A percentile compares a stretch with the other conserved stretches of the same genome.
Conservation (phyloP, 176 grass and related monocot genomes). For the Bromus sterilis region DNA sequence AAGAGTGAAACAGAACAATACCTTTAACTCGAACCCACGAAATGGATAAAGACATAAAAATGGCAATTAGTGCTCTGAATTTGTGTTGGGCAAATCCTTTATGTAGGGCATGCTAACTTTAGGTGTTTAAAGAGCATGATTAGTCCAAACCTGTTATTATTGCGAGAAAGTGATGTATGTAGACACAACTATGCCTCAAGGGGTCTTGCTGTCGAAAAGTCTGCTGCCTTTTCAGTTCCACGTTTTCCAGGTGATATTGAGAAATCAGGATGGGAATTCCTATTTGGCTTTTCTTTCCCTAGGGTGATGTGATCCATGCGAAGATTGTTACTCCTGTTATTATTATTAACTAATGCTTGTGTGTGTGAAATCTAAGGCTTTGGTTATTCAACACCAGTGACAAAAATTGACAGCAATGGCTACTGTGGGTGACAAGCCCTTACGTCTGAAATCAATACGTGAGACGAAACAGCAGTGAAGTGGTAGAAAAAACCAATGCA, state of each 20-base stretch:
- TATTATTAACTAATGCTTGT: neutral
- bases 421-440: neutral
- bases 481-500: neutral
- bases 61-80: neutral
- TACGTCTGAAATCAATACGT: neutral
- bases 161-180: neutral
- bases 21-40: neutral
- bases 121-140: neutral
- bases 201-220: neutral
- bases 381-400: neutral
- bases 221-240: neutral
- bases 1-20: neutral
- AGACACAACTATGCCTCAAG: neutral
- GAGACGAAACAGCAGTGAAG: neutral
- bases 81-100: neutral
- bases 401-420: neutral
- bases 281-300: slow-evolving; percentile 8
- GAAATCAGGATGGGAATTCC: slow-evolving; percentile 3
- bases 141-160: neutral
- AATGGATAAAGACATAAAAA: neutral
- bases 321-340: neutral
- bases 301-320: neutral
- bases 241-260: neutral
- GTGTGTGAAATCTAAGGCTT: neutral
- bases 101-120: neutral